A percentile compares a stretch with the other conserved stretches of the same genome.
These are phyloP conservation scores for Sporisorium reilianum DNA, from an alignment of 1,284 basidiomycete species.

Conservation along the genomic window DNA sequence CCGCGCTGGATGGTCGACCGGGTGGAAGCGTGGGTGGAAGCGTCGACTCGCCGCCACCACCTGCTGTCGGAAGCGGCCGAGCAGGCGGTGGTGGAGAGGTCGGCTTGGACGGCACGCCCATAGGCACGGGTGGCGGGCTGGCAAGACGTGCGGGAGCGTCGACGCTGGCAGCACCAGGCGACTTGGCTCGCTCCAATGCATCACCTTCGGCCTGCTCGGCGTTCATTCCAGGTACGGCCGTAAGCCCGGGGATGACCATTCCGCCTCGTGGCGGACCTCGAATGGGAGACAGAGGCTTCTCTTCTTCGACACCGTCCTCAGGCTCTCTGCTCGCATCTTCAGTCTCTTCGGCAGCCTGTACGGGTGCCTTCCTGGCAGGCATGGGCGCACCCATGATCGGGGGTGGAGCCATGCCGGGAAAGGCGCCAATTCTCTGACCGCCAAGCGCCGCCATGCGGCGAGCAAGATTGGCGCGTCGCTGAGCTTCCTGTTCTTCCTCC, in stretches of 20 bases:
- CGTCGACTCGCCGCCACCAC: slow-evolving; percentile 12
- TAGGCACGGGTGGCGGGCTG: slow-evolving; percentile 31
- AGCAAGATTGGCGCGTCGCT: slow-evolving; percentile 59
- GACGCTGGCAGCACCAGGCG: slow-evolving; percentile 33
- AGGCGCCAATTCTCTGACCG: slow-evolving; percentile 59
- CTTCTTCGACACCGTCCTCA: slow-evolving; percentile 58
- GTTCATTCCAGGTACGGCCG: slow-evolving; percentile 41
- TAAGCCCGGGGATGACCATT: slow-evolving; percentile 57
- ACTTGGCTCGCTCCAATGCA: slow-evolving; percentile 34
- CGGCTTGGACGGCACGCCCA: slow-evolving; percentile 40
- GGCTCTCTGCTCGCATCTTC: slow-evolving; percentile 64
- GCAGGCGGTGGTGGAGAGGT: slow-evolving; percentile 26
- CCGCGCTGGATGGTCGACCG: slow-evolving; percentile 42
- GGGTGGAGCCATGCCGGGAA: slow-evolving; percentile 76
- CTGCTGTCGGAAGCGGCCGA: slow-evolving; percentile 24
- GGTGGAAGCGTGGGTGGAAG: slow-evolving; percentile 26
- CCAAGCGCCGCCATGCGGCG: slow-evolving; percentile 66
- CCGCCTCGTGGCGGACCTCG: slow-evolving; percentile 60
- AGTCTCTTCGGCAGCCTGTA: slow-evolving; percentile 28
- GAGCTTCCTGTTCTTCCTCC: slow-evolving; percentile 60
- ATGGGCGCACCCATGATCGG: slow-evolving; percentile 69
- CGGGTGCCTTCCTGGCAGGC: slow-evolving; percentile 71
- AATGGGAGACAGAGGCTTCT: slow-evolving; percentile 15
- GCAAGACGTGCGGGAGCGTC: slow-evolving; percentile 28
- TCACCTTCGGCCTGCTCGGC: slow-evolving; percentile 36